These are phyloP conservation scores for Mortierella claussenii DNA, from an alignment of 192 early-diverging fungal species.

Conservation along the genomic window DNA sequence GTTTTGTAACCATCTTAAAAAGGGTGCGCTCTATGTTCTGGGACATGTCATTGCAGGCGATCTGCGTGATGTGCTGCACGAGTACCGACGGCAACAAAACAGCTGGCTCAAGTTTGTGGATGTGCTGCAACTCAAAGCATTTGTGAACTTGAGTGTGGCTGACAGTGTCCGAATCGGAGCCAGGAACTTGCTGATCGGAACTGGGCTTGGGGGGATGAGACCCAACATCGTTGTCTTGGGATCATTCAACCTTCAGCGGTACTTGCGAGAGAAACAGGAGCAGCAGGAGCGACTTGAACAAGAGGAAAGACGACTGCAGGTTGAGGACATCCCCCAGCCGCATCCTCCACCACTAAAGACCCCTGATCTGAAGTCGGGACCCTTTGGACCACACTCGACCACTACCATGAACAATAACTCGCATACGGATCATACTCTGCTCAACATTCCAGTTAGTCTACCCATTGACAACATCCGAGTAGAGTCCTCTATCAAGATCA, in stretches of 20 bases:
- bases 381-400: background rate
- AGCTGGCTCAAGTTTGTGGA: constrained; percentile 73
- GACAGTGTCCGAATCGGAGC: constrained; percentile 60
- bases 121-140: constrained; percentile 68
- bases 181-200: constrained; percentile 66
- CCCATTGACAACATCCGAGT: constrained; percentile 67
- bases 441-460: constrained; percentile 53
- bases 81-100: constrained; percentile 60
- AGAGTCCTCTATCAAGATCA: constrained; percentile 64
- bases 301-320: constrained; percentile 10
- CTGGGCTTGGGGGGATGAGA: constrained; percentile 75
- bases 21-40: constrained; percentile 74
- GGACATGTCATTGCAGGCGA: constrained; percentile 71
- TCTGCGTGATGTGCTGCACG: constrained; percentile 60
- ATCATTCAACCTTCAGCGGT: constrained; percentile 58
- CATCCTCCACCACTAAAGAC: background rate
- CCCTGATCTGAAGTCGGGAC: background rate
- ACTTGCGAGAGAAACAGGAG: constrained; percentile 17
- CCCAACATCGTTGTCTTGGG: constrained; percentile 76
- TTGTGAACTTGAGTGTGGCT: constrained; percentile 68
- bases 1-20: constrained; percentile 77
- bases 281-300: constrained; percentile 7
- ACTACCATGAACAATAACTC: constrained; percentile 7
- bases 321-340: background rate
- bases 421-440: constrained; percentile 16